These are phyloP conservation scores for Imleria badia DNA, from an alignment of 768 basidiomycete genomes.

Conservation along the genomic window DNA sequence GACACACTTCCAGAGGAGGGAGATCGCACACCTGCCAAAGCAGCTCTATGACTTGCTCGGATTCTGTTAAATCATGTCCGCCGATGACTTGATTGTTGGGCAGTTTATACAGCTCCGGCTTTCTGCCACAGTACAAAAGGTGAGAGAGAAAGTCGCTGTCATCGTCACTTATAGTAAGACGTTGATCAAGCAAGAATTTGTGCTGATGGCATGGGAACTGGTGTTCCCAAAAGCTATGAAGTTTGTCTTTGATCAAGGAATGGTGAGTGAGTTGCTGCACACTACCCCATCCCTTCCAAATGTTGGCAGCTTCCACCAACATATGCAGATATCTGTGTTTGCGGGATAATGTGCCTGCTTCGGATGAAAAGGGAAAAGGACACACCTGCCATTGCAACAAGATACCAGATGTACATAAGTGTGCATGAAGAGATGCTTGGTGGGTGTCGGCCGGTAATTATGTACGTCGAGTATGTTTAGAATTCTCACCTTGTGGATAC, in stretches of 20 bases:
- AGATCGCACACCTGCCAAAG: slow-evolving; percentile 19
- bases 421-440: slow-evolving; percentile 27
- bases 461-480: neutral
- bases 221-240: slow-evolving; percentile 6
- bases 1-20: neutral
- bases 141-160: slow-evolving; percentile 15
- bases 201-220: slow-evolving; percentile 19
- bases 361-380: neutral
- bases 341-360: neutral
- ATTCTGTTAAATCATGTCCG: slow-evolving; percentile 7
- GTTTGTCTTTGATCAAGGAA: slow-evolving; percentile 13
- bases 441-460: slow-evolving; percentile 2
- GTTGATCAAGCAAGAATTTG: neutral
- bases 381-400: slow-evolving; percentile 15
- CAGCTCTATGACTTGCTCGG: slow-evolving; percentile 22
- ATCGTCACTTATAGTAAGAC: slow-evolving; percentile 10
- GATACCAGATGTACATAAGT: slow-evolving; percentile 22
- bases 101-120: slow-evolving; percentile 15
- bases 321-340: slow-evolving; percentile 6
- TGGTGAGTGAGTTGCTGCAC: slow-evolving; percentile 19
- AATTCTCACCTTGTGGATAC: slow-evolving; percentile 20
- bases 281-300: slow-evolving; percentile 18
- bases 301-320: slow-evolving; percentile 2
- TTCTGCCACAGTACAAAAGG: slow-evolving; percentile 20
- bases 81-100: neutral